Base-by-base conservation (phyloP, 2,329 filamentous ascomycete species). In the Penicillium sp. region DNA sequence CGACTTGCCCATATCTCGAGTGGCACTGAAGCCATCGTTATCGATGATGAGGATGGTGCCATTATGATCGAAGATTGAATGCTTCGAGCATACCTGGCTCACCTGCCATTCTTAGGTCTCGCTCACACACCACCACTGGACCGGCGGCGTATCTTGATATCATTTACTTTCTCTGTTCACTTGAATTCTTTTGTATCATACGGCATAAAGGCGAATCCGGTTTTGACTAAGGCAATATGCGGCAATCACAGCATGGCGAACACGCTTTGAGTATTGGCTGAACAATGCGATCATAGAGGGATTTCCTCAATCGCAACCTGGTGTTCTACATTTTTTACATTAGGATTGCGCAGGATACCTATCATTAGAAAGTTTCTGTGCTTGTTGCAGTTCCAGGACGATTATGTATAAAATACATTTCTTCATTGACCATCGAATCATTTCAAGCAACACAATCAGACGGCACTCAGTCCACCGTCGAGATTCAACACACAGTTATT, bases 401-500 rank as follows among this genome's bases (percentile, higher is more conserved):
- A 11, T 12, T 29, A 9, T 33, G 13, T 37, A 41, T 12, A 35
- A 35, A 31, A 13, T 47, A 31, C 13, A 30, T 13, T 14, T 29
- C 3, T 13, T 12, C 8, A 28, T 18, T 49, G 22, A 2, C 28
- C 9, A 9, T 33, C 13, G 9, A 29, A 9, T 22, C 12, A 6
- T 36, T 14, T 31, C 18, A 16, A 29, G 10, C n/a, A 10, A 11
- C 18, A n/a, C 11, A 2, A 25, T 39, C 42, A 87, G 43, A 72
- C 60, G 42, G 87, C 87, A 67, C 87, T 90, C 58, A 95, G 68
- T 1, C 90, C 90, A 13, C 90, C 90, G 69, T 95, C 90, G 25
- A 95, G 76, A 67, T 91, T 93, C 43, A 95, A 76, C 42, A 91
- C 78, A 67, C 88, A 93, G 58, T 95, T 95, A 67, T 92, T 92